Conservation (phyloP, 768 basidiomycete genomes). For the Tulasnella sp. region DNA sequence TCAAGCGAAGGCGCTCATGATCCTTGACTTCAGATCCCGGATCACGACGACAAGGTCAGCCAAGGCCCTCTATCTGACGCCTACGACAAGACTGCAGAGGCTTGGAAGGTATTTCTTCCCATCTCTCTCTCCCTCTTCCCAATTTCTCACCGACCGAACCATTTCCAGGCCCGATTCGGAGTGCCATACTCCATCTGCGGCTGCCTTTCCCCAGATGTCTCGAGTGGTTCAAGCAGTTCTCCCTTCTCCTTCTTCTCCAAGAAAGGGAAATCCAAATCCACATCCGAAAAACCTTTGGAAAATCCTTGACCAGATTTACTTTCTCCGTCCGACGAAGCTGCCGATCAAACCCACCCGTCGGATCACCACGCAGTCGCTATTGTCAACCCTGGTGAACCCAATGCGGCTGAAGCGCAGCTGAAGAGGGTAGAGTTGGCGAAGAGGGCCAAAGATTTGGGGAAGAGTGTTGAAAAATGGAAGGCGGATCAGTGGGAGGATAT, state of each 20-base stretch:
- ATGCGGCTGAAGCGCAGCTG: conserved; percentile 4
- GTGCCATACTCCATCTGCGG: conserved; percentile 58
- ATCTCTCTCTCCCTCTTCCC: neutral
- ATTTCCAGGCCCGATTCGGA: conserved; percentile 46
- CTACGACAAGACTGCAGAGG: conserved; percentile 53
- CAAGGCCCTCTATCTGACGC: conserved; percentile 45
- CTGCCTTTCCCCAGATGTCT: conserved; percentile 44
- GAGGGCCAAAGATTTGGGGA: conserved; percentile 17
- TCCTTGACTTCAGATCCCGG: conserved; percentile 16
- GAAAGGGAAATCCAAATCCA: conserved; percentile 17
- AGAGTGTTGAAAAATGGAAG: conserved; percentile 24
- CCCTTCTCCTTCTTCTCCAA: conserved; percentile 7
- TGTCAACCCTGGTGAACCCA: conserved; percentile 6
- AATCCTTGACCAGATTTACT: conserved; percentile 32
- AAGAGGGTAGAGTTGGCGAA: conserved; percentile 22
- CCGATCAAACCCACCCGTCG: conserved; percentile 32
- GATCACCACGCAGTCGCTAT: conserved; percentile 31
- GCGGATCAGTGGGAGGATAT: conserved; percentile 28
- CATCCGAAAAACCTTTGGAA: neutral
- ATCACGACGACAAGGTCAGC: conserved; percentile 52
- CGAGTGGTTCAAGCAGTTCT: neutral
- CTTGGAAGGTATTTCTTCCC: conserved; percentile 43
- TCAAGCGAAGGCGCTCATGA: neutral
- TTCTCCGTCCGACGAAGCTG: conserved; percentile 25
- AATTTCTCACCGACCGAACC: neutral